Evolutionary conservation across 106 monocot genomes (phyloP).

Genomic region (Agapanthus africanus): DNA sequence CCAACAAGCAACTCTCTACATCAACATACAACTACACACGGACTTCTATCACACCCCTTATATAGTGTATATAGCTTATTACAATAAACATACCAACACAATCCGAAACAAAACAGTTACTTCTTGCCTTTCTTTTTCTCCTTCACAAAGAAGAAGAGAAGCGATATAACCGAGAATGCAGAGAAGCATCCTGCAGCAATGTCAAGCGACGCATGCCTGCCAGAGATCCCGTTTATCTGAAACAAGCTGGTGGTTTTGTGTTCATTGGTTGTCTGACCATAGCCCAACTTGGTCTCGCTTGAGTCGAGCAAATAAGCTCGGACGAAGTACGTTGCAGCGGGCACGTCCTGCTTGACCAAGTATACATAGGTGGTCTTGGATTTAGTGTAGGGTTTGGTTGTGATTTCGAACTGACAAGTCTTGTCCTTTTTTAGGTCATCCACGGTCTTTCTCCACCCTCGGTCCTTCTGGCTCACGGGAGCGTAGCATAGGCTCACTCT

Average conservation of each 20-base stretch:
- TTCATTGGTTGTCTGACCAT: constrained; percentile 33
- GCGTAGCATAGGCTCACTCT: constrained; percentile 77
- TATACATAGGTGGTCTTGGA: constrained; percentile 13
- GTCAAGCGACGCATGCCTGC: constrained; percentile 27
- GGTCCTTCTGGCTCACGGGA: constrained; percentile 68
- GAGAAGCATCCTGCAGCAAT: constrained; percentile 48
- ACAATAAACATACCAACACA: background rate
- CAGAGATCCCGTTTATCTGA: constrained; percentile 21
- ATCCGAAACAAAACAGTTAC: too few relatives aligned
- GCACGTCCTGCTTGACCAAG: constrained; percentile 25
- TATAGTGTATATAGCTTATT: background rate
- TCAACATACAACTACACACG: too few relatives aligned
- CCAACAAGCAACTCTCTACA: too few relatives aligned
- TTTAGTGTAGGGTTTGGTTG: constrained; percentile 14
- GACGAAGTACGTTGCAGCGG: constrained; percentile 53
- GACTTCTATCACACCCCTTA: too few relatives aligned
- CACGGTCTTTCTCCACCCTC: constrained; percentile 69
- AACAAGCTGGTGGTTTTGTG: constrained; percentile 31
- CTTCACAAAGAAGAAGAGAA: constrained; percentile 22
- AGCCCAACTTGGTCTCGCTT: constrained; percentile 26
- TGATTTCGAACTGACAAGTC: constrained; percentile 56
- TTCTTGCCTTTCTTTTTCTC: constrained; percentile 35
- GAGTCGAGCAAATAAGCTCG: constrained; percentile 41
- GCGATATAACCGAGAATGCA: constrained; percentile 30
- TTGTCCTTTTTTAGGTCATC: constrained; percentile 64